Base-by-base conservation (phyloP, 148 eudicot species). In the Vaccinium darrowii region DNA sequence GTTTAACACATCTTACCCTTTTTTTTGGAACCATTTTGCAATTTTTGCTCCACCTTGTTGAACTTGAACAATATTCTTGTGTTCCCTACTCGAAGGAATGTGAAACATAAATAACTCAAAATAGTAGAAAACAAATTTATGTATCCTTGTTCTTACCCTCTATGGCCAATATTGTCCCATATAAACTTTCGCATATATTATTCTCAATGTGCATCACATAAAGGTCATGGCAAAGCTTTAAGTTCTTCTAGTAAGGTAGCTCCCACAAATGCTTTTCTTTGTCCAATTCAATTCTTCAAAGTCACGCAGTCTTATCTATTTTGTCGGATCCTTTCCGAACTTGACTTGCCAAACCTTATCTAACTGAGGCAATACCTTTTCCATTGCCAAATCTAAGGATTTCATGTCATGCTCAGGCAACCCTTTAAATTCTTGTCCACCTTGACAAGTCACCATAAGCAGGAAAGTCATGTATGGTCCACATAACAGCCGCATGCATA, bases 131-230 rank as follows among this genome's bases (percentile, higher is more conserved):
- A 3, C 1, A 63, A 11, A 27, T 78, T 57, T 57, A 14, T 57
- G 62, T 15, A 63, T 6, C 7, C 71, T 21, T 53, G 2, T 18
- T 21, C 19, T 78, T 78, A 4, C 62, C 62, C 10, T 78, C 62
- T n/a, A 52, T 53, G 12, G 8, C n/a, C 33, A 78, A 1, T 62
- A 78, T 33, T 14, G 81, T 78, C 36, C 81, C 58, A 33, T 12
- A n/a, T 3, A 53, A 2, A 13, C 25, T 78, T 12, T 51, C 81
- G 4, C 81, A 53, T 21, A 78, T 52, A 36, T 52, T 78, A 19
- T 78, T 78, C 6, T 78, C 62, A 8, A 78, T 78, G 25, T 78
- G 81, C 81, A 78, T 78, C 10, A 78, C 81, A 25, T 78, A 62
- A 19, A 78, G 60, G 23, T n/a, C n/a, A 19, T 78, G 81, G 4